Evolutionary conservation across 1,284 basidiomycete species (phyloP).

Genomic region (Cutaneotrichosporon daszewskae): DNA sequence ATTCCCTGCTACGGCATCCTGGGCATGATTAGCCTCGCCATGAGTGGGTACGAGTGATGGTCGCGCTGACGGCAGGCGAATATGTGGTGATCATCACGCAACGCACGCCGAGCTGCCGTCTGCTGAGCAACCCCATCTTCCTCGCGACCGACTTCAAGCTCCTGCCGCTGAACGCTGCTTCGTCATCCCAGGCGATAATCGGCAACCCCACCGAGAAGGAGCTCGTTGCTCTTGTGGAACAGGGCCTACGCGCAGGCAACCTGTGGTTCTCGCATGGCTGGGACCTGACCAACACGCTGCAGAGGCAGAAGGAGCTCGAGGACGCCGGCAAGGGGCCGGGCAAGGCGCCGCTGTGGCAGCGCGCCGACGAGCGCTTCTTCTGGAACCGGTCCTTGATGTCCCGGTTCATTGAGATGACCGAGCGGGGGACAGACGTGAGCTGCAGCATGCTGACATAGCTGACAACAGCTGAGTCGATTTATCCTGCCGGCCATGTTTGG

Average conservation of each 20-base stretch:
- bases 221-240: conserved; percentile 76
- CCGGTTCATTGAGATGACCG: conserved; percentile 46
- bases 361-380: conserved; percentile 95
- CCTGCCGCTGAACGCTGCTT: conserved; percentile 67
- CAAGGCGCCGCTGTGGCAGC: conserved; percentile 27
- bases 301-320: conserved; percentile 66
- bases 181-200: conserved; percentile 57
- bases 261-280: conserved; percentile 90
- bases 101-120: conserved; percentile 68
- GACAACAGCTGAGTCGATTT: conserved; percentile 66
- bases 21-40: conserved; percentile 76
- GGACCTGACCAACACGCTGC: conserved; percentile 83
- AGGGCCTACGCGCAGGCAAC: conserved; percentile 70
- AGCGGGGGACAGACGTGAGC: conserved; percentile 42
- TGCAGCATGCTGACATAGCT: not conserved
- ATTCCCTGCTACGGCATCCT: conserved; percentile 70
- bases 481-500: conserved; percentile 90
- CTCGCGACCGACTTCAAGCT: conserved; percentile 87
- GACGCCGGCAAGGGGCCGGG: conserved; percentile 62
- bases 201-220: conserved; percentile 80
- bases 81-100: conserved; percentile 87
- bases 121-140: conserved; percentile 82
- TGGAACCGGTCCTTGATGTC: conserved; percentile 76
- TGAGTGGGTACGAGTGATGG: conserved; percentile 54
- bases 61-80: conserved; percentile 59